These are phyloP conservation scores for Boletus vinaceobasis DNA, from an alignment of 768 basidiomycete species.

Conservation along the genomic window DNA sequence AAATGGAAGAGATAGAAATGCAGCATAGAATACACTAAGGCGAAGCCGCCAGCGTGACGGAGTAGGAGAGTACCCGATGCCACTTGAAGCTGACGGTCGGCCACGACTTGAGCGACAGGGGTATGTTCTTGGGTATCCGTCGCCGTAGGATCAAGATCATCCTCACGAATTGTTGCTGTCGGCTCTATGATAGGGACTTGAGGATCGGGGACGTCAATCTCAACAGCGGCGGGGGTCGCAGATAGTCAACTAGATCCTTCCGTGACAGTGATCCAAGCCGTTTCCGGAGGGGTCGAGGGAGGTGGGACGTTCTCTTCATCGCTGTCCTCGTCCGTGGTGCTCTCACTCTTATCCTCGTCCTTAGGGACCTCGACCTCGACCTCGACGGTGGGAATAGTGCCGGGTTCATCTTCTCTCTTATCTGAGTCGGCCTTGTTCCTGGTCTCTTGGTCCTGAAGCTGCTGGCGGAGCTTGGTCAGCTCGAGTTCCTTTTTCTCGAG, in stretches of 20 bases:
- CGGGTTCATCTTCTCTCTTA: constrained; percentile 40
- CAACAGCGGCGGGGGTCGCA: constrained; percentile 17
- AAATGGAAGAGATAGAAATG: constrained; percentile 43
- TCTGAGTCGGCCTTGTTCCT: constrained; percentile 43
- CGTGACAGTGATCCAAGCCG: constrained; percentile 27
- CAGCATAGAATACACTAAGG: constrained; percentile 39
- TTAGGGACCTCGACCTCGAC: constrained; percentile 16
- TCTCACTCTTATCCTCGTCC: constrained; percentile 32
- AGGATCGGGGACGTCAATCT: constrained; percentile 14
- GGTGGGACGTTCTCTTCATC: constrained; percentile 41
- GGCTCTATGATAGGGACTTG: constrained; percentile 27
- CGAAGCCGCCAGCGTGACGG: constrained; percentile 35
- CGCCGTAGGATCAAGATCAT: constrained; percentile 15
- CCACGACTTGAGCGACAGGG: constrained; percentile 15
- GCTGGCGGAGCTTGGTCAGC: constrained; percentile 49
- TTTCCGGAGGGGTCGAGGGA: constrained; percentile 28
- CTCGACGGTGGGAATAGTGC: background rate
- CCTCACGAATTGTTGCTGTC: constrained; percentile 18
- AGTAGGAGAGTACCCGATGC: constrained; percentile 25
- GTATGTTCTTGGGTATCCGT: constrained; percentile 23
- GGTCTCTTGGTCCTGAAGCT: constrained; percentile 52
- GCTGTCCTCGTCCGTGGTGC: constrained; percentile 38
- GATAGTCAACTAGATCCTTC: constrained; percentile 32
- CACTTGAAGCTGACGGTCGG: constrained; percentile 25
- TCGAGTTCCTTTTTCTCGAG: constrained; percentile 64